Base-by-base conservation (phyloP, 164 flowering plant species). In the Vitis labrusca region DNA sequence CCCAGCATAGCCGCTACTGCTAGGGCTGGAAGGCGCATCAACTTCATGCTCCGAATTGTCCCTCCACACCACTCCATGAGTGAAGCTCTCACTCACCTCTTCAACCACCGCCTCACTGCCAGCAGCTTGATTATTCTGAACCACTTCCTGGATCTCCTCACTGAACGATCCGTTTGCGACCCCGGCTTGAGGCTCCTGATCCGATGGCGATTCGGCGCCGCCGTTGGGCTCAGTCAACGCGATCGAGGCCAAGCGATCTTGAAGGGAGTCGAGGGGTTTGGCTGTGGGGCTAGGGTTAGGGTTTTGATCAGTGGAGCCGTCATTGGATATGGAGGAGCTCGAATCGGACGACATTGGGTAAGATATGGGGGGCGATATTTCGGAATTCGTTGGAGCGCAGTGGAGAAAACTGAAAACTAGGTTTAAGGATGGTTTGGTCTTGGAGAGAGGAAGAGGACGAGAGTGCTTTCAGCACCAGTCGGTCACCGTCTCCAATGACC, bases 1-100 rank as follows among this genome's bases (percentile, higher is more conserved):
- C 14, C 97, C 98, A 0, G 91, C 95, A 67, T 95, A 93, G 2
- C 98, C 98, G 50, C 95, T 91, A 65, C 97, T 95, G 71, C 93
- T 90, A 44, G 99, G 93, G 65, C 94, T 94, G 56, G 82, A 66
- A 17, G 74, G 81, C 17, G 65, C 81, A 30, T 86, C 91, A 64
- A 66, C 71, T 64, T 84, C 91, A 55, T 50, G 57, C 67, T 81
- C 92, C 59, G 81, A 78, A 72, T 75, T 71, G 61, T 72, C 77
- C 74, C 82, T 61, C 68, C 70, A 68, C 32, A 60, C 56, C 19
- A 74, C 58, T 8, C 70, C 62, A 54, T 58, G 3, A 4, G 29
- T 16, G 50, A 58, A 71, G 14, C 37, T 23, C 60, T 55, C 72
- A 44, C 55, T 30, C 55, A 69, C 61, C 71, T 17, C 73, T n/a